phyloP scores from a whole-genome alignment of 2,329 filamentous ascomycete genomes.

The Teratosphaeriaceae sp. region DNA sequence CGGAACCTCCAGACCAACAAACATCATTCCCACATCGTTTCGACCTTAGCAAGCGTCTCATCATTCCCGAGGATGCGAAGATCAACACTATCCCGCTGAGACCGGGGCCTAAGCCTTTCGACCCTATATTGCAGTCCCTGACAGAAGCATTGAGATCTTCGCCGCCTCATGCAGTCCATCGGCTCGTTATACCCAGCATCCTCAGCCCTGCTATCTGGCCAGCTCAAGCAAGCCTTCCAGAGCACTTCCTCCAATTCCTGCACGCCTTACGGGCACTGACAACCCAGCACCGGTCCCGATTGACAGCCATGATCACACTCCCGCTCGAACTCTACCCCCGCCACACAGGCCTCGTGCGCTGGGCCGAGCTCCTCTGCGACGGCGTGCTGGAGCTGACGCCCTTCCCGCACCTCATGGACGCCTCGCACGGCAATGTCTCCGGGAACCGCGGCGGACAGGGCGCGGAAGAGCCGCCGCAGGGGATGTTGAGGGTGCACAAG shows the following conservation, averaged over 20 bases:
- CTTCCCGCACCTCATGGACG: constrained; percentile 56
- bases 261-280: constrained; percentile 71
- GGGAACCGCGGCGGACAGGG: constrained; percentile 45
- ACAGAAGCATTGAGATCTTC: constrained; percentile 51
- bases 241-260: constrained; percentile 71
- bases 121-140: constrained; percentile 55
- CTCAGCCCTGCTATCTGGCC: constrained; percentile 83
- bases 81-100: constrained; percentile 51
- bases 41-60: constrained; percentile 46
- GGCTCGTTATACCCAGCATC: constrained; percentile 76
- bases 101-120: constrained; percentile 57
- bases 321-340: constrained; percentile 76
- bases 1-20: constrained; percentile 7
- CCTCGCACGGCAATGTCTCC: constrained; percentile 36
- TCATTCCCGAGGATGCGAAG: constrained; percentile 33
- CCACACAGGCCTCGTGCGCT: constrained; percentile 66
- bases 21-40: constrained; percentile 45
- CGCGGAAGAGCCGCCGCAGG: constrained; percentile 72
- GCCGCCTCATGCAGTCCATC: constrained; percentile 60
- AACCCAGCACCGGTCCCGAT: constrained; percentile 55
- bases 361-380: constrained; percentile 79
- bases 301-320: constrained; percentile 69
- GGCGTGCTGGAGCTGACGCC: constrained; percentile 78
- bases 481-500: constrained; percentile 75
- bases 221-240: constrained; percentile 60